Conservation (phyloP, 2,329 filamentous ascomycete species). For the Fonsecaea monophora region DNA sequence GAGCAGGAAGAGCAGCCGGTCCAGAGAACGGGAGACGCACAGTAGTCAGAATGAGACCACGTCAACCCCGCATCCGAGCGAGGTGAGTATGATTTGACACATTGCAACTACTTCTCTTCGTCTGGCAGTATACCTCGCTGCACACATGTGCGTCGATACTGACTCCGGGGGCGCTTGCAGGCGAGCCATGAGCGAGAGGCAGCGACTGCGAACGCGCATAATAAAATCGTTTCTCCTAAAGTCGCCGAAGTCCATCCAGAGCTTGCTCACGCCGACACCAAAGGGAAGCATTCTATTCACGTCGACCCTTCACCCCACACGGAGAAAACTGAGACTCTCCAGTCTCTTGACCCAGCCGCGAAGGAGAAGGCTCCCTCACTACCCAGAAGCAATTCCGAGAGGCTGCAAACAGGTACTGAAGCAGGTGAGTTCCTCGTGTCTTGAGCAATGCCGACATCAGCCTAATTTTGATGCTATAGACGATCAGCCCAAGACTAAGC, state of each 20-base stretch:
- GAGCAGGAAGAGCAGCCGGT: conserved; percentile 23
- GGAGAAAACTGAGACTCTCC: background rate
- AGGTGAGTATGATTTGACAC: conserved; percentile 10
- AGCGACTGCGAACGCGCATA: background rate
- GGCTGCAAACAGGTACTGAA: background rate
- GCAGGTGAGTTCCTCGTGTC: background rate
- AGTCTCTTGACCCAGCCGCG: background rate
- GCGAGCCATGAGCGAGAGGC: conserved; percentile 1
- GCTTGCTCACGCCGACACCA: background rate
- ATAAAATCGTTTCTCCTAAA: conserved; percentile 19
- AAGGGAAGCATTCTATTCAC: background rate
- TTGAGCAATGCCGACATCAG: background rate
- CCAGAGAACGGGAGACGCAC: conserved; percentile 7
- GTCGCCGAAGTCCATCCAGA: conserved; percentile 24
- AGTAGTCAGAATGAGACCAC: conserved; percentile 8
- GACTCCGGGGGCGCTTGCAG: background rate
- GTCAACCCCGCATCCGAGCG: background rate
- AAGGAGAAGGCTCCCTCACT: background rate
- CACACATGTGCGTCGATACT: background rate
- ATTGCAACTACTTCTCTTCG: background rate
- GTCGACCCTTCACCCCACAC: background rate
- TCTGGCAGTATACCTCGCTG: background rate
- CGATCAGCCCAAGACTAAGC: conserved; percentile 7
- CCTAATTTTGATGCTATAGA: background rate
- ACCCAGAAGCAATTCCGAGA: background rate